phyloP scores from a whole-genome alignment of 805 yeast species.

The Kodamaea leandrae region DNA sequence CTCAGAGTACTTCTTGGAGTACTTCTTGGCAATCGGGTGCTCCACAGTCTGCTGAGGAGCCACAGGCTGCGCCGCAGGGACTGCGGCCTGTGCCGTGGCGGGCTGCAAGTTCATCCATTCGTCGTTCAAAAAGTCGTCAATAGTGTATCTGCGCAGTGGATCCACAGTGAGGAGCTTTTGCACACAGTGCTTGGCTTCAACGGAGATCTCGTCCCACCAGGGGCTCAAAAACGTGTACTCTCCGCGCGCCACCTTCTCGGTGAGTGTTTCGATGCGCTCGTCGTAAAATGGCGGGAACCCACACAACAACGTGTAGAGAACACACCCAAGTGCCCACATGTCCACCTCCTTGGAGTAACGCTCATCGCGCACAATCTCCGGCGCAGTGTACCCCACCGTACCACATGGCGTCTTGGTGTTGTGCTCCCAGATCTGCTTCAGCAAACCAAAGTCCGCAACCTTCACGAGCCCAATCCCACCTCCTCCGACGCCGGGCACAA shows the following conservation, averaged over 20 bases:
- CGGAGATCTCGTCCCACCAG: conserved; percentile 85
- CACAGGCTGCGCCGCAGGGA: conserved; percentile 4
- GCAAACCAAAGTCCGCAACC: conserved; percentile 92
- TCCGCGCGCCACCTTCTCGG: conserved; percentile 78
- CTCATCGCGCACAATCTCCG: conserved; percentile 94
- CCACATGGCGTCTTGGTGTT: conserved; percentile 98
- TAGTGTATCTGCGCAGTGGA: conserved; percentile 63
- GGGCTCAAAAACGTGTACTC: conserved; percentile 74
- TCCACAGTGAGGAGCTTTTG: conserved; percentile 67
- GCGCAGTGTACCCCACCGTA: conserved; percentile 97
- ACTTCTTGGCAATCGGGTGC: conserved; percentile 27
- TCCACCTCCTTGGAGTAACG: conserved; percentile 91
- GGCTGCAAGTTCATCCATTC: conserved; percentile 58
- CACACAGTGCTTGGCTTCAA: conserved; percentile 68
- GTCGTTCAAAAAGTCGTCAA: conserved; percentile 67
- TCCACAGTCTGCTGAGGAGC: conserved; percentile 13
- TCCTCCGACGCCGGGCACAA: conserved; percentile 77
- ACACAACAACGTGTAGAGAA: conserved; percentile 85
- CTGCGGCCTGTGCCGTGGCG: conserved; percentile 2
- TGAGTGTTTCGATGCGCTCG: conserved; percentile 68
- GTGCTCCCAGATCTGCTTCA: conserved; percentile 83
- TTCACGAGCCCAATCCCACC: conserved; percentile 90
- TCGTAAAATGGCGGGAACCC: conserved; percentile 98
- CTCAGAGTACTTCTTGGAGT: conserved; percentile 24
- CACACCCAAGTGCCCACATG: conserved; percentile 99